A percentile compares a stretch with the other conserved stretches of the same genome.
phyloP scores from a whole-genome alignment of 352 stramenopile species.

The Aphanomyces euteiches region DNA sequence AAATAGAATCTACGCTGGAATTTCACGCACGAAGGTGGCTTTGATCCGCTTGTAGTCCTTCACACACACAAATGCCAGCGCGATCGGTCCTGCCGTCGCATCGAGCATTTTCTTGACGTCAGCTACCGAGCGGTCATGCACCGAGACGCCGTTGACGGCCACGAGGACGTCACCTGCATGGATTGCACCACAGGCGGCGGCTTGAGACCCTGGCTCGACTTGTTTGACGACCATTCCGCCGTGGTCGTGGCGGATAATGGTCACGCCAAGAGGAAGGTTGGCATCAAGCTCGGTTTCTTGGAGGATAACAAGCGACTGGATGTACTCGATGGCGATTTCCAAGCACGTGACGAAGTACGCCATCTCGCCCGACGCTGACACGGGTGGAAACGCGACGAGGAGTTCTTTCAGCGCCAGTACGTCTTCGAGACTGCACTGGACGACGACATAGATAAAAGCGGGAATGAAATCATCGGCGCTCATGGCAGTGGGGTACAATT shows the following conservation, averaged over 20 bases:
- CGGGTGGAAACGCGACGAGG: conserved; percentile 71
- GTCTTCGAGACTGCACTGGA: conserved; percentile 66
- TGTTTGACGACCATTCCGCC: conserved; percentile 59
- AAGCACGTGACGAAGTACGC: conserved; percentile 85
- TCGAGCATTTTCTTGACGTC: conserved; percentile 74
- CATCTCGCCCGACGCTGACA: conserved; percentile 64
- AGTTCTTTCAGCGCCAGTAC: conserved; percentile 72
- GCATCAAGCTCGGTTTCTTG: conserved; percentile 74
- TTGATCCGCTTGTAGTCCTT: conserved; percentile 51
- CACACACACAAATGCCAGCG: conserved; percentile 76
- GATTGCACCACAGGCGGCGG: conserved; percentile 56
- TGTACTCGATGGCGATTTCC: conserved; percentile 86
- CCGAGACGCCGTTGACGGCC: conserved; percentile 70
- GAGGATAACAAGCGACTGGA: conserved; percentile 74
- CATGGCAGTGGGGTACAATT: conserved; percentile 70
- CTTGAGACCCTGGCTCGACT: conserved; percentile 56
- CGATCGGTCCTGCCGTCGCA: conserved; percentile 61
- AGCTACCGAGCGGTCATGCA: conserved; percentile 73
- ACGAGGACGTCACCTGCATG: conserved; percentile 68
- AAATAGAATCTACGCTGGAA: not conserved
- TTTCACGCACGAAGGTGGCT: not conserved
- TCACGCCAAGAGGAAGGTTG: conserved; percentile 63
- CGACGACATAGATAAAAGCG: conserved; percentile 84
- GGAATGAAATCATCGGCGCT: conserved; percentile 84
- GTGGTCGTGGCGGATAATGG: conserved; percentile 59